Evolutionary conservation across 345 rosid species (phyloP), one percentile per base, ranked within the genome.

Genomic region (Luvunga scandens): DNA sequence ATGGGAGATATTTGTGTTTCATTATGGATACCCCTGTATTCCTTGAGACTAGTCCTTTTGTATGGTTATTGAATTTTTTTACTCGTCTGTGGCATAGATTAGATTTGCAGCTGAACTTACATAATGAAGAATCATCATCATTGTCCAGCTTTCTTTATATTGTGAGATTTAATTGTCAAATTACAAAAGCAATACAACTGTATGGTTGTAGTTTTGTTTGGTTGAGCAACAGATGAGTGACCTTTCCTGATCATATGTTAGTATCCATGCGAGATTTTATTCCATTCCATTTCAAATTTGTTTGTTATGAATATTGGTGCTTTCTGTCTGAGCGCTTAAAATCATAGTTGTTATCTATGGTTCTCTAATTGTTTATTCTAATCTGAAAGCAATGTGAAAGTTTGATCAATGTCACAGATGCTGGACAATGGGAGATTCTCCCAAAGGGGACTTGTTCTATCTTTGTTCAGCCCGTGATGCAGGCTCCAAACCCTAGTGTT

Each of bases 361-460:
- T 75, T 73, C 74, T 75, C 59, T 24, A 8, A 16, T 25, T 33
- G n/a, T 66, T 64, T 53, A 45, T 64, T 42, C 3, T 66, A 56
- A 19, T 27, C 33, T 56, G 65, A 80, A 66, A 65, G 50, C 50
- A 42, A 69, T 75, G 28, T 75, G 71, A 77, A 22, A 12, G 64
- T 65, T 76, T 73, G 76, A 64, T 78, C 50, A 27, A 57, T 77
- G 4, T 81, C 83, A 83, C 89, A 91, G 98, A 89, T 83, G 83
- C 86, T 72, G 89, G 69, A 68, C 72, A 80, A 5, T 81, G 89
- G 94, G 89, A 79, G 63, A 82, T 92, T 77, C 92, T 93, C 14
- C 97, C 97, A 0, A 63, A 81, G 48, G 97, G 91, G 77, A 90
- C 97, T 10, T 82, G 83, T 22, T 92, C 99, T 62, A 79, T 93